phyloP scores from a whole-genome alignment of 768 basidiomycete species.

The Rhizopogon vesiculosus region DNA sequence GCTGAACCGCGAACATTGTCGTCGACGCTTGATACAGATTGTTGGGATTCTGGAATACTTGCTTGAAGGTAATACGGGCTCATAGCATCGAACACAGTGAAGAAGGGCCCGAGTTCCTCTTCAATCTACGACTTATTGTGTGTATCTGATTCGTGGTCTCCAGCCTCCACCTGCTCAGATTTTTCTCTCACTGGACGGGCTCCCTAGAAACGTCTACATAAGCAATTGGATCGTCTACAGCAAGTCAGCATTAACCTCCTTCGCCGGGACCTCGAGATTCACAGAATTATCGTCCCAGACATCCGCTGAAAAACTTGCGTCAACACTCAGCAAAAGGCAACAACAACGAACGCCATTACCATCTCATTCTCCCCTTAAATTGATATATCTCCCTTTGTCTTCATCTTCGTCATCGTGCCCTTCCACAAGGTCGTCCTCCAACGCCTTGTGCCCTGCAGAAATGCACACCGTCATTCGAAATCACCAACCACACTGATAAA shows the following conservation, averaged over 20 bases:
- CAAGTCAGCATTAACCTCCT: conserved; percentile 48
- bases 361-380: conserved; percentile 52
- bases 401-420: too few relatives aligned
- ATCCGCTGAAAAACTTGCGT: conserved; percentile 49
- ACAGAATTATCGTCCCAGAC: conserved; percentile 90
- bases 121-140: conserved; percentile 59
- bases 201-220: conserved; percentile 39
- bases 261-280: conserved; percentile 81
- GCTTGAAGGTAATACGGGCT: conserved; percentile 76
- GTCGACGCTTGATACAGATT: conserved; percentile 33
- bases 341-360: conserved; percentile 26
- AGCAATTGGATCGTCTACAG: background rate
- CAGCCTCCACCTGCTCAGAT: conserved; percentile 36
- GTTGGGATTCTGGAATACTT: conserved; percentile 60
- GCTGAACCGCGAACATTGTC: conserved; percentile 26
- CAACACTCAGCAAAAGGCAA: background rate
- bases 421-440: too few relatives aligned
- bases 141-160: conserved; percentile 33
- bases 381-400: too few relatives aligned
- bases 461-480: too few relatives aligned
- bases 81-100: conserved; percentile 77
- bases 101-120: conserved; percentile 71
- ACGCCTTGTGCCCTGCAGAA: too few relatives aligned
- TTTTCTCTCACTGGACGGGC: conserved; percentile 69
- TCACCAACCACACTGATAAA: too few relatives aligned